phyloP scores from a whole-genome alignment of 2,329 filamentous ascomycete species.

The Sporothrix sp. region DNA sequence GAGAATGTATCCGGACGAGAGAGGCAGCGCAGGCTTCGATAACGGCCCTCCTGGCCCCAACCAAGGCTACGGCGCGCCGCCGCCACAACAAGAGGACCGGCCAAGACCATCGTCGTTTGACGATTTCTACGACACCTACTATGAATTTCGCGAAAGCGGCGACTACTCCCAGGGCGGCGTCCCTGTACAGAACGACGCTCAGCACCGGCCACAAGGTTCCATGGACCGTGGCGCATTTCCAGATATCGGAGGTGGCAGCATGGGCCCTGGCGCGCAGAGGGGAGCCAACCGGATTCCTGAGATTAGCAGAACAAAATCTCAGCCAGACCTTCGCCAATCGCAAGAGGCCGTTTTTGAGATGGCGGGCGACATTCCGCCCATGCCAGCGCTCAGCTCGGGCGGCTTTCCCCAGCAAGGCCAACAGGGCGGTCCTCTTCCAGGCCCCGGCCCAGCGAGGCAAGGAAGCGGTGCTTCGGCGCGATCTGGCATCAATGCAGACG shows the following conservation, averaged over 20 bases:
- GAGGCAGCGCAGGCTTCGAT: conserved; percentile 1
- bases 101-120: conserved; percentile 32
- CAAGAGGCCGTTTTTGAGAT: conserved; percentile 67
- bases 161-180: conserved; percentile 24
- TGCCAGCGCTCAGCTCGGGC: conserved; percentile 27
- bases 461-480: conserved; percentile 24
- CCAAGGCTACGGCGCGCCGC: conserved; percentile 28
- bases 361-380: conserved; percentile 50
- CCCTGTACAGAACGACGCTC: conserved; percentile 28
- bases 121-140: conserved; percentile 48
- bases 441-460: conserved; percentile 22
- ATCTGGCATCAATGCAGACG: conserved; percentile 32
- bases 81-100: conserved; percentile 26
- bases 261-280: conserved; percentile 30
- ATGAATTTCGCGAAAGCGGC: conserved; percentile 28
- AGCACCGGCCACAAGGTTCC: conserved; percentile 32
- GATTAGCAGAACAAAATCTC: conserved; percentile 53
- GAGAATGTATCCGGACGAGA: conserved; percentile 31
- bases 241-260: neutral
- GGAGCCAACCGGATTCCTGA: conserved; percentile 43
- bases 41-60: conserved; percentile 19
- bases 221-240: conserved; percentile 39
- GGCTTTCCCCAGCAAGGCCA: conserved; percentile 10
- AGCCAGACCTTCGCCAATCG: conserved; percentile 54
- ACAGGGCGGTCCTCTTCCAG: neutral